phyloP scores from a whole-genome alignment of 2,329 filamentous ascomycete species.

The Cladosporium phlei region DNA sequence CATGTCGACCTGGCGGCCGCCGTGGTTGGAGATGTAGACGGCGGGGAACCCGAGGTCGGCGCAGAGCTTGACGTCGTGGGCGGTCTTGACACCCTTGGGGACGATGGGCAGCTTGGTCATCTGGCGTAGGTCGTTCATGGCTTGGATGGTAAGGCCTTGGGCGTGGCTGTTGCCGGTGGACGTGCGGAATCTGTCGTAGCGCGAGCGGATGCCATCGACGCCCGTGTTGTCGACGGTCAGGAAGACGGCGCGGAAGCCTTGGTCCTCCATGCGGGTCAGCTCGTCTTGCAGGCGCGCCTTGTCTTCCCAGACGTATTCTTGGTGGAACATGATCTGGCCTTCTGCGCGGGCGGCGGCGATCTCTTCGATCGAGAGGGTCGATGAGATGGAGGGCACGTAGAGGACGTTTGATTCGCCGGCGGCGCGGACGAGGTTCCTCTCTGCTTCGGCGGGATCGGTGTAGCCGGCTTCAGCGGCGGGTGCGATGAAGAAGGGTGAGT shows the following conservation, averaged over 20 bases:
- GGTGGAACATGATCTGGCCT: slow-evolving; percentile 38
- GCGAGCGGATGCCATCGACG: slow-evolving; percentile 35
- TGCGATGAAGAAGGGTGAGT: slow-evolving; percentile 88
- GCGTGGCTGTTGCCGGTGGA: slow-evolving; percentile 28
- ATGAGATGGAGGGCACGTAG: slow-evolving; percentile 44
- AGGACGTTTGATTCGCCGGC: slow-evolving; percentile 47
- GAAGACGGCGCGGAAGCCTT: slow-evolving; percentile 38
- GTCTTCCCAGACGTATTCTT: slow-evolving; percentile 47
- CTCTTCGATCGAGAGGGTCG: slow-evolving; percentile 31
- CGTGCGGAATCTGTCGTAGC: slow-evolving; percentile 31
- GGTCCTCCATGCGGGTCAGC: slow-evolving; percentile 47
- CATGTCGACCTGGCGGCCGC: slow-evolving; percentile 60
- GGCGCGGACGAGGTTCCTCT: slow-evolving; percentile 39
- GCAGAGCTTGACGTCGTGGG: slow-evolving; percentile 57
- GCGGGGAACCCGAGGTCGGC: slow-evolving; percentile 59
- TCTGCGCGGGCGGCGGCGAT: slow-evolving; percentile 29
- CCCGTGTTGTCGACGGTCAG: slow-evolving; percentile 39
- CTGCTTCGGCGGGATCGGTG: slow-evolving; percentile 51
- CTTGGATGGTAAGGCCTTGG: slow-evolving; percentile 33
- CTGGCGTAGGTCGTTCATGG: slow-evolving; percentile 31
- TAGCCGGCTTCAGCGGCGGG: slow-evolving; percentile 91
- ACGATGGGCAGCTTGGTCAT: slow-evolving; percentile 36
- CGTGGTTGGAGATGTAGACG: slow-evolving; percentile 69
- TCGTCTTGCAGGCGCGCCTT: slow-evolving; percentile 38
- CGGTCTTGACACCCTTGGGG: slow-evolving; percentile 67